phyloP scores from a whole-genome alignment of 164 flowering plant species.

The Tinospora cordifolia region DNA sequence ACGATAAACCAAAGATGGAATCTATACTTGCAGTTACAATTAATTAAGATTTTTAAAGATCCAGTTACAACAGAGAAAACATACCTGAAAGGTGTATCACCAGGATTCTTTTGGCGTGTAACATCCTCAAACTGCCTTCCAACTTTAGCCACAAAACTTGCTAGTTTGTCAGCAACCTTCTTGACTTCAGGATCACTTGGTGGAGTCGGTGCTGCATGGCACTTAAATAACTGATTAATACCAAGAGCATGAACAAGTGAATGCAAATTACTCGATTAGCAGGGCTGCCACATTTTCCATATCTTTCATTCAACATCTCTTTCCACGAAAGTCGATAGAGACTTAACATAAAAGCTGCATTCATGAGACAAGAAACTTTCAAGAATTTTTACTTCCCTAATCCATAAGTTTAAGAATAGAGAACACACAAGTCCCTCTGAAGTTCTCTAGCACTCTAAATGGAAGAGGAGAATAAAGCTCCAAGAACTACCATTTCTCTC shows the following conservation, averaged over 20 bases:
- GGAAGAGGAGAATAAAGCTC: background rate
- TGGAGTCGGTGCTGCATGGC: slow-evolving; percentile 89
- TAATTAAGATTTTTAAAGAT: background rate
- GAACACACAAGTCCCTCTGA: slow-evolving; percentile 7
- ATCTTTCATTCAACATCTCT: slow-evolving; percentile 78
- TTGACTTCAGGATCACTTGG: slow-evolving; percentile 92
- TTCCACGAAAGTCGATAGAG: slow-evolving; percentile 68
- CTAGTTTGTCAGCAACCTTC: slow-evolving; percentile 93
- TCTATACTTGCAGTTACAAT: background rate
- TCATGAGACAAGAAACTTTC: slow-evolving; percentile 72
- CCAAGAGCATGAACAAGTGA: slow-evolving; percentile 91
- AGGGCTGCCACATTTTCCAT: slow-evolving; percentile 78
- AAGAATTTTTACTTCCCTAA: slow-evolving; percentile 50
- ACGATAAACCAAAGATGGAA: background rate
- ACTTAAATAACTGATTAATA: slow-evolving; percentile 99
- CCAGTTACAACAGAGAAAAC: slow-evolving; percentile 9
- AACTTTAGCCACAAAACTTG: slow-evolving; percentile 96
- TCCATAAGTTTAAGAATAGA: slow-evolving; percentile 25
- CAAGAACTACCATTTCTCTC: background rate
- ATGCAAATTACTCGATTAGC: slow-evolving; percentile 91
- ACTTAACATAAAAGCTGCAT: slow-evolving; percentile 78
- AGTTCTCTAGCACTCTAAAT: background rate
- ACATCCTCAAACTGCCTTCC: slow-evolving; percentile 90
- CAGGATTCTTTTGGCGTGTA: slow-evolving; percentile 89
- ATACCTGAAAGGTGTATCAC: slow-evolving; percentile 95